Evolutionary conservation across 306 rosid genomes (phyloP), one percentile per base, ranked within the genome.

Genomic region (Gillenia trifoliata): DNA sequence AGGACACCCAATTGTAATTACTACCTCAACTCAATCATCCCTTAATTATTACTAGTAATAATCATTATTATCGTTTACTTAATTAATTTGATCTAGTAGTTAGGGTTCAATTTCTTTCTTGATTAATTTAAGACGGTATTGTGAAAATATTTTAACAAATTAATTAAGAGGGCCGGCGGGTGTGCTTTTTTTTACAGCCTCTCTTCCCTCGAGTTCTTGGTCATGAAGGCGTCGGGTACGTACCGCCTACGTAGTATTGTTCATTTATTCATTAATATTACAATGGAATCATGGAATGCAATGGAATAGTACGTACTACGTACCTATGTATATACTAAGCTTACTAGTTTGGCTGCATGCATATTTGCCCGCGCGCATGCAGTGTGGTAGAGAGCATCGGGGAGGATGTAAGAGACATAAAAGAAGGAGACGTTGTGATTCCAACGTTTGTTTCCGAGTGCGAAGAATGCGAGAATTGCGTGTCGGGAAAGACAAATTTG

Each of bases 181-280:
- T 38, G 41, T 8, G 41, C 9, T 38, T 50, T 54, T 54, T 0
- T 19, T 54, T n/a, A 63, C 84, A 88, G 88, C 71, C 68, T 25
- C 49, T 43, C 17, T 86, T 69, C 75, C 92, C 92, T 66, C 66
- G 79, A 72, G 88, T 83, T 57, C 76, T 80, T 29, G 90, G 90
- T 9, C 92, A 86, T 20, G 93, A 88, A 78, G 93, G 93, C 50
- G 84, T 88, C 28, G 90, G 93, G 92, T 85, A 57, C 28, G 75
- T 56, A 34, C 62, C n/a, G n/a, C n/a, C 11, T 2, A 8, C 3
- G 41, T 38, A 38, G 41, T 38, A 38, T 38, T 38, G 41, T 38
- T 38, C 41, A 38, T 38, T 38, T 11, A 61, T 6, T 70, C 3
- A 17, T 9, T 5, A 8, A 8, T 20, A 7, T 29, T 15, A 34